Base-by-base conservation (phyloP, 2,329 filamentous ascomycete genomes). In the Colletotrichum tropicicola region DNA sequence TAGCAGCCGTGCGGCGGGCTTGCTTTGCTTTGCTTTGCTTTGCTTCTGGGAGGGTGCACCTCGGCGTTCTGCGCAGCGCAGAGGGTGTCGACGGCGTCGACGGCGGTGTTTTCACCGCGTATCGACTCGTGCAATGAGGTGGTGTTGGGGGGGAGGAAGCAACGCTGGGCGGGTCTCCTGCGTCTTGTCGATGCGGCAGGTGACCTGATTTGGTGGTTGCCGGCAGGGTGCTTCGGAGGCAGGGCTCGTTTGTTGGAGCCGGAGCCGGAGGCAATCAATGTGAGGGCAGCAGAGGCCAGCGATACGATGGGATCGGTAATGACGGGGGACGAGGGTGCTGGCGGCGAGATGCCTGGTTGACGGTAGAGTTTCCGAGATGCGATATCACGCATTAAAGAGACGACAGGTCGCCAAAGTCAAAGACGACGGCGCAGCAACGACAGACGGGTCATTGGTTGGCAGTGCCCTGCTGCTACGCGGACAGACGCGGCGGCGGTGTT, bases 151-250 rank as follows among this genome's bases (percentile, higher is more conserved):
- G 32, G 4, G 4, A 35, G 21, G 27, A 23, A 27, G 43, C 10
- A 10, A 54, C 13, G 35, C 28, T 41, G 43, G 48, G 56, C 60
- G 55, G 43, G 56, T 35, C 56, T 54, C 25, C 19, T 45, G 30
- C 60, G 27, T 41, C 60, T 54, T 48, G 56, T 54, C 39, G 60
- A 53, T 53, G 39, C 30, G 19, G 60, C 60, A 41, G 55, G 15
- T 59, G 60, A 54, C 41, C 61, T 64, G 56, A 44, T 60, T 53
- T 35, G 41, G n/a, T 35, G 61, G 48, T 64, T 47, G 56, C 48
- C 56, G 41, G 56, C 56, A 60, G 60, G 44, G 23, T 39, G 45
- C 47, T 63, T 52, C 15, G 57, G 19, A 55, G 49, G 44, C 28
- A 53, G 51, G 47, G 19, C 37, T 59, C 27, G 37, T 41, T 27